A percentile compares a stretch with the other conserved stretches of the same genome.
Evolutionary conservation across 306 rosid species (phyloP).

Genomic region (Begonia peltatifolia): DNA sequence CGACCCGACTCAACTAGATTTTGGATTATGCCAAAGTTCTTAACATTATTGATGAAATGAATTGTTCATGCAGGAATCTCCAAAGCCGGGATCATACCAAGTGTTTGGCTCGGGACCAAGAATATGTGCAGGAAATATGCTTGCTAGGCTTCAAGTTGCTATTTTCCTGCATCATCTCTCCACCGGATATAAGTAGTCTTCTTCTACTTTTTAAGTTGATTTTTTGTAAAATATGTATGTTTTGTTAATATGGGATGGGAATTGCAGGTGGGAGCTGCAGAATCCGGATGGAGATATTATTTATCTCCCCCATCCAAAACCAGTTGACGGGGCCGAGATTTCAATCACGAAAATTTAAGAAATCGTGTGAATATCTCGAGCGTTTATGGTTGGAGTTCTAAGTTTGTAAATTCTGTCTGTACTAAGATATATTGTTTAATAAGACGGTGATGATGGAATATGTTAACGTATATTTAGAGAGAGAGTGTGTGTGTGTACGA

Average conservation of each 20-base stretch:
- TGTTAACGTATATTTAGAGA: too few relatives aligned
- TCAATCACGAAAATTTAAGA: conserved; percentile 19
- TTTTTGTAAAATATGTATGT: not conserved
- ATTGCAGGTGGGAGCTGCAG: conserved; percentile 28
- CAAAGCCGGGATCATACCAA: conserved; percentile 18
- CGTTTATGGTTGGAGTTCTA: too few relatives aligned
- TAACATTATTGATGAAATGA: too few relatives aligned
- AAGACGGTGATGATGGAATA: too few relatives aligned
- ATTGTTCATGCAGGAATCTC: conserved; percentile 6
- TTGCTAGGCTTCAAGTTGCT: conserved; percentile 25
- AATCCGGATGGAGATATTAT: conserved; percentile 14
- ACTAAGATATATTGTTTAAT: too few relatives aligned
- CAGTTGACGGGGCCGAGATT: conserved; percentile 19
- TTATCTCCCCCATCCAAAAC: conserved; percentile 25
- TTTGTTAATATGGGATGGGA: not conserved
- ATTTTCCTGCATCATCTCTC: conserved; percentile 28
- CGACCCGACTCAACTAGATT: too few relatives aligned
- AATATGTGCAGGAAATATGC: conserved; percentile 32
- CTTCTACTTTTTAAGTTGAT: not conserved
- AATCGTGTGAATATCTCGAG: not conserved
- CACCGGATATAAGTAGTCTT: conserved; percentile 19
- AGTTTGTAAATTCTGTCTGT: too few relatives aligned
- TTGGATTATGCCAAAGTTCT: too few relatives aligned
- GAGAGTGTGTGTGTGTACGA: too few relatives aligned
- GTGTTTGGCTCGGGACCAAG: conserved; percentile 28